Conservation (phyloP, 805 yeast genomes). For the Candida odintsovae region DNA sequence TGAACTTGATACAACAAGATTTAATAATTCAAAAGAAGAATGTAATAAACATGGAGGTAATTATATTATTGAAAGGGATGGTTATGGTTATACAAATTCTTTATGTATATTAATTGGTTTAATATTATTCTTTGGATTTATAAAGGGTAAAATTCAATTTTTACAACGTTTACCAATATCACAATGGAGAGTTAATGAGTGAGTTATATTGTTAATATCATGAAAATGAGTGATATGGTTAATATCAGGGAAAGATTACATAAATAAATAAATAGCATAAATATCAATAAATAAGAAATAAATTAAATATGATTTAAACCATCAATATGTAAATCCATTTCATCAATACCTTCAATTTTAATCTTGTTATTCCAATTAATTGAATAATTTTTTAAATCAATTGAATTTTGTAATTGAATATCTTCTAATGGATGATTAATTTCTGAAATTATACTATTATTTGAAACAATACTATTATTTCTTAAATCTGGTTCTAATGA, state of each 20-base stretch:
- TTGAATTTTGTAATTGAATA: not conserved
- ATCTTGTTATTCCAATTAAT: not conserved
- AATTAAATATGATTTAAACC: not conserved
- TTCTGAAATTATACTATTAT: not conserved
- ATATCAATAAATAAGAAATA: not conserved
- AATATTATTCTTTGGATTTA: constrained; percentile 56
- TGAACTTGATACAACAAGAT: constrained; percentile 1
- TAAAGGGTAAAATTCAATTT: constrained; percentile 52
- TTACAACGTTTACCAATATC: constrained; percentile 68
- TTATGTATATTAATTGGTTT: constrained; percentile 63
- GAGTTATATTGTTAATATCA: too few species aligned
- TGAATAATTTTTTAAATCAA: too few species aligned
- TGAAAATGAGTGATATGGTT: too few species aligned
- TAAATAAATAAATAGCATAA: not conserved
- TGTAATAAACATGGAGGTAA: constrained; percentile 54
- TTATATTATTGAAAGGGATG: constrained; percentile 58
- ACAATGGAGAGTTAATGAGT: constrained; percentile 57
- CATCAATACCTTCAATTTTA: not conserved
- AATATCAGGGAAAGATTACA: too few species aligned
- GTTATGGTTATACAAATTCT: constrained; percentile 74
- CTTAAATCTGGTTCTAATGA: not conserved
- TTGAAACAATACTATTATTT: not conserved
- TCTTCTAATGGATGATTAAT: too few species aligned
- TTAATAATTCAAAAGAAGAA: constrained; percentile 35
- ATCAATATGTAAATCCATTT: not conserved